Evolutionary conservation across 2,329 filamentous ascomycete genomes (phyloP).

Genomic region (Trichoderma aggressivum): DNA sequence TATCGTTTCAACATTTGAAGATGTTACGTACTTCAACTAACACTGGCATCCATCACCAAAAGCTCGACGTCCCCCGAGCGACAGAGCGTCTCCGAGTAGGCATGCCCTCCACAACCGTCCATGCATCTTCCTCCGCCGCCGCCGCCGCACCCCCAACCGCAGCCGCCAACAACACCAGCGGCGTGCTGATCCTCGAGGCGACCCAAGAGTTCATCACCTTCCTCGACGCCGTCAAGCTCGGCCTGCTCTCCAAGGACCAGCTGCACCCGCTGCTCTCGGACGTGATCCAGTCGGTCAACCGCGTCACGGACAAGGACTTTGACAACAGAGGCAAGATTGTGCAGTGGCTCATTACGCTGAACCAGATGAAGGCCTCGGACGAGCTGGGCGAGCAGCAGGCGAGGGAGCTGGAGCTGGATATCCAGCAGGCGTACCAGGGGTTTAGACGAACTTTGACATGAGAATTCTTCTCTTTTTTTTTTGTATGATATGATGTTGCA

Average conservation of each 20-base stretch:
- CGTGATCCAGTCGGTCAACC: conserved; percentile 95
- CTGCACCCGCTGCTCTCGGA: conserved; percentile 93
- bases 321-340: conserved; percentile 96
- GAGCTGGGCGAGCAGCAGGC: conserved; percentile 84
- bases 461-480: conserved; percentile 16
- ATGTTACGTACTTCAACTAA: neutral
- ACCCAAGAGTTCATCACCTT: conserved; percentile 99
- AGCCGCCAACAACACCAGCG: conserved; percentile 49
- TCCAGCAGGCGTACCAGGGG: conserved; percentile 89
- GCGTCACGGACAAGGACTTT: conserved; percentile 92
- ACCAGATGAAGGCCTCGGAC: conserved; percentile 96
- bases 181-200: conserved; percentile 75
- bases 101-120: conserved; percentile 78
- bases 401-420: conserved; percentile 85
- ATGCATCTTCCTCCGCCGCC: conserved; percentile 49
- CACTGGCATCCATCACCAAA: too few species aligned
- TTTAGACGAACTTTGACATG: conserved; percentile 77
- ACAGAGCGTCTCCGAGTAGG: conserved; percentile 90
- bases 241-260: conserved; percentile 89
- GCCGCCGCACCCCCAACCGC: conserved; percentile 42
- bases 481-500: neutral
- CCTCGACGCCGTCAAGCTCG: conserved; percentile 88
- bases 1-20: neutral
- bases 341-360: conserved; percentile 94
- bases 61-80: conserved; percentile 93